phyloP scores from a whole-genome alignment of 129 eudicot genomes.

The Calendula officinalis region DNA sequence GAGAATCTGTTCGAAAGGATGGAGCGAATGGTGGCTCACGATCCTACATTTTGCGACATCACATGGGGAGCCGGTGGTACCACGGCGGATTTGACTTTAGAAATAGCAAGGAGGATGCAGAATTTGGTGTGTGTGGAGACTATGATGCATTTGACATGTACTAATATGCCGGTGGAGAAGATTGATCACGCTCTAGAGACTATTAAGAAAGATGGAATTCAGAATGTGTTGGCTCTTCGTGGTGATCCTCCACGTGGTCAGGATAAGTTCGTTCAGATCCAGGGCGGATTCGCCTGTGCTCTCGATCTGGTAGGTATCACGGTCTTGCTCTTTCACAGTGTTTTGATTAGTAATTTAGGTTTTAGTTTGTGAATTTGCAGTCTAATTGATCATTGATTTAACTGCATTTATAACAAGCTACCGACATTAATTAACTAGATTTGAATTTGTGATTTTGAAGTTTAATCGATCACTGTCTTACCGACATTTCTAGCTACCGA shows the following conservation, averaged over 20 bases:
- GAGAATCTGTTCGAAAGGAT: slow-evolving; percentile 86
- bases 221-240: slow-evolving; percentile 88
- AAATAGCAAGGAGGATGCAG: slow-evolving; percentile 94
- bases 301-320: slow-evolving; percentile 66
- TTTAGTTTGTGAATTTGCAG: slow-evolving; percentile 1
- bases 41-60: slow-evolving; percentile 88
- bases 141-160: slow-evolving; percentile 98
- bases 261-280: slow-evolving; percentile 88
- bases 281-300: slow-evolving; percentile 96
- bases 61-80: slow-evolving; percentile 99
- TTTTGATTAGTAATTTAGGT: slow-evolving; percentile 1
- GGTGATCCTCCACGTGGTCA: slow-evolving; percentile 99
- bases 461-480: not conserved
- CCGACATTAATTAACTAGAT: not conserved
- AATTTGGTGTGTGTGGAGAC: slow-evolving; percentile 94
- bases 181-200: slow-evolving; percentile 82
- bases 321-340: not conserved
- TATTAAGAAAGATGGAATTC: slow-evolving; percentile 76
- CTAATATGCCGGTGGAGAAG: slow-evolving; percentile 96
- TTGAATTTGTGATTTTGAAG: too few relatives aligned
- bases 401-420: not conserved
- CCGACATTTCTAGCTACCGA: not conserved
- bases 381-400: not conserved
- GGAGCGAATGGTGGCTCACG: slow-evolving; percentile 97
- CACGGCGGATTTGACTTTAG: slow-evolving; percentile 91